Evolutionary conservation across 2,329 filamentous ascomycete genomes (phyloP).

Genomic region (Aspergillus awamori): DNA sequence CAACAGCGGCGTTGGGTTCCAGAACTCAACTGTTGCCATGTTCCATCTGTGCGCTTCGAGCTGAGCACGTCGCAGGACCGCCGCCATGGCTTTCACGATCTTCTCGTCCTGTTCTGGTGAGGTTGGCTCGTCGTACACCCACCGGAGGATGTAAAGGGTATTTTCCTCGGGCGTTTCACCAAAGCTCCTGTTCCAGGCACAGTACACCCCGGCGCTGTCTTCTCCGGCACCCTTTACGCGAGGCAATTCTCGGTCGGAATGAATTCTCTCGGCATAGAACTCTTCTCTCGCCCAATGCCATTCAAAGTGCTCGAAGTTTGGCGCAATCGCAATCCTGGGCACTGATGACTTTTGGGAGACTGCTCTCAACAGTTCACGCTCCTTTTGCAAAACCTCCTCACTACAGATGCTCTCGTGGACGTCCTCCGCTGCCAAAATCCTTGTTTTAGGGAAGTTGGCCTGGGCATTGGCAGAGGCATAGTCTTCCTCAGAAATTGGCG

Average conservation of each 20-base stretch:
- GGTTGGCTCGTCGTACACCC: conserved; percentile 44
- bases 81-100: conserved; percentile 58
- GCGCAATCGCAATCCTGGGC: conserved; percentile 67
- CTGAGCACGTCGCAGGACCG: conserved; percentile 68
- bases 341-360: conserved; percentile 43
- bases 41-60: conserved; percentile 71
- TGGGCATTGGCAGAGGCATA: conserved; percentile 24
- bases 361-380: conserved; percentile 64
- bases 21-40: conserved; percentile 72
- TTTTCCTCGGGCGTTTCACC: conserved; percentile 40
- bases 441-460: conserved; percentile 32
- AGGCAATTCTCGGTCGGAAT: conserved; percentile 54
- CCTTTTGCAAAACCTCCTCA: conserved; percentile 64
- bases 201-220: conserved; percentile 42
- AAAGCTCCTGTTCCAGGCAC: conserved; percentile 47
- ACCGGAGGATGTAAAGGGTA: conserved; percentile 48
- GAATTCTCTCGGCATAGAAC: conserved; percentile 69
- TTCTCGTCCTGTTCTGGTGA: conserved; percentile 50
- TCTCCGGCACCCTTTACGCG: conserved; percentile 71
- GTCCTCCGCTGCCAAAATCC: conserved; percentile 37
- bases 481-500: conserved; percentile 40
- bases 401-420: conserved; percentile 53
- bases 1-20: conserved; percentile 72
- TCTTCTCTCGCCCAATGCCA: conserved; percentile 85
- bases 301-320: conserved; percentile 67